Evolutionary conservation across 495 filamentous ascomycete species (phyloP), one percentile per base, ranked within the genome.

Genomic region (Penicillium antarcticum): DNA sequence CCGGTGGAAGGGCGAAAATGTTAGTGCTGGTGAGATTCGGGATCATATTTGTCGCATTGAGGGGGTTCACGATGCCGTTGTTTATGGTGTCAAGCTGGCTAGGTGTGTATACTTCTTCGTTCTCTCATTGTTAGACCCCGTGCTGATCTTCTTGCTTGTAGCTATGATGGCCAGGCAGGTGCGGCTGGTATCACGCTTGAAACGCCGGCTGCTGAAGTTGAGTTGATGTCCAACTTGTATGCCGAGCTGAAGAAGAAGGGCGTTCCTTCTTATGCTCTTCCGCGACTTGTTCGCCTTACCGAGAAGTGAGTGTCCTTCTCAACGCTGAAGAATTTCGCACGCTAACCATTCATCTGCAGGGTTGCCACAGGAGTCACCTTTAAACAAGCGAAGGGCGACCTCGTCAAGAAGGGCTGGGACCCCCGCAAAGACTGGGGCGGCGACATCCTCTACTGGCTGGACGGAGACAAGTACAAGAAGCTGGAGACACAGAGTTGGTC

Each of bases 1-100:
- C 72, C 83, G 92, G 23, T 97, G 92, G 92, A 96, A 96, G 71
- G 83, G 82, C 16, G 92, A 97, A 71, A 97, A 97, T 54, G 89
- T 96, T 1, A 87, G 84, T 8, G 94, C 92, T 0, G 84, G 86
- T 17, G 84, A 90, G 51, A 81, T 83, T 16, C 58, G 75, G 24
- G 75, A 77, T 54, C 72, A 76, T 53, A 72, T 80, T 39, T 75
- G 74, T 29, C 59, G 62, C 21, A 70, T 79, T 42, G 58, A 66
- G 0, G 69, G 66, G 8, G 70, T 79, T 13, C 65, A 70, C 34
- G 77, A 80, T 63, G 76, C 76, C 4, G 68, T 77, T 16, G 76
- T 80, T 3, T 80, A 75, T 53, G 77, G 77, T 12, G 75, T 80
- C 2, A 75, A 70, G 29, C 53, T 80, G 13, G 42, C 40, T 18